Conservation (phyloP, 106 monocot genomes). For the Iris macrosiphon region DNA sequence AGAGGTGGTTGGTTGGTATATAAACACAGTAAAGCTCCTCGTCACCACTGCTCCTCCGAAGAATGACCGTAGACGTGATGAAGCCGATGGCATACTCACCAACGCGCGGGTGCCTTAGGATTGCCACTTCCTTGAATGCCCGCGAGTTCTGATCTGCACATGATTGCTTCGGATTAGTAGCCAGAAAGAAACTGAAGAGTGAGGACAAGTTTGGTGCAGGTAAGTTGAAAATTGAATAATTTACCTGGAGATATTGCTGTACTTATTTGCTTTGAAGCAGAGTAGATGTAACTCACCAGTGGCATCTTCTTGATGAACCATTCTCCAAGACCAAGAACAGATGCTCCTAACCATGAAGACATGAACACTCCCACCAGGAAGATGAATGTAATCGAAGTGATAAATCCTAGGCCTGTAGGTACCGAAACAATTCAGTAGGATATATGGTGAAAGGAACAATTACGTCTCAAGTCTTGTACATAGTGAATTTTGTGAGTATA, state of each 20-base stretch:
- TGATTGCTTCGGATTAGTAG: neutral
- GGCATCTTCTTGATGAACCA: conserved; percentile 49
- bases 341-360: conserved; percentile 44
- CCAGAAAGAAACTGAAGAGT: neutral
- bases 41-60: conserved; percentile 20
- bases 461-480: too few relatives aligned
- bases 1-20: conserved; percentile 42
- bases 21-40: conserved; percentile 34
- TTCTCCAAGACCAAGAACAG: conserved; percentile 33
- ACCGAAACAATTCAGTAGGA: conserved; percentile 1
- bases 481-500: too few relatives aligned
- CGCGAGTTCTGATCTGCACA: conserved; percentile 36
- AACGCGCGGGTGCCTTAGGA: conserved; percentile 29
- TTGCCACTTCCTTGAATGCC: conserved; percentile 41
- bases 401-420: conserved; percentile 28
- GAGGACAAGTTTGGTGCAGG: too few relatives aligned
- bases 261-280: conserved; percentile 44
- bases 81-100: conserved; percentile 45
- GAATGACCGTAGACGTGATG: conserved; percentile 34
- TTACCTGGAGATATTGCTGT: conserved; percentile 42
- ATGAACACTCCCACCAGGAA: conserved; percentile 41
- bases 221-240: too few relatives aligned
- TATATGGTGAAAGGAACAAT: too few relatives aligned
- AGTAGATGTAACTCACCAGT: conserved; percentile 38
- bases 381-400: conserved; percentile 37